Base-by-base conservation (phyloP, 306 rosid species). In the Morella rubra region DNA sequence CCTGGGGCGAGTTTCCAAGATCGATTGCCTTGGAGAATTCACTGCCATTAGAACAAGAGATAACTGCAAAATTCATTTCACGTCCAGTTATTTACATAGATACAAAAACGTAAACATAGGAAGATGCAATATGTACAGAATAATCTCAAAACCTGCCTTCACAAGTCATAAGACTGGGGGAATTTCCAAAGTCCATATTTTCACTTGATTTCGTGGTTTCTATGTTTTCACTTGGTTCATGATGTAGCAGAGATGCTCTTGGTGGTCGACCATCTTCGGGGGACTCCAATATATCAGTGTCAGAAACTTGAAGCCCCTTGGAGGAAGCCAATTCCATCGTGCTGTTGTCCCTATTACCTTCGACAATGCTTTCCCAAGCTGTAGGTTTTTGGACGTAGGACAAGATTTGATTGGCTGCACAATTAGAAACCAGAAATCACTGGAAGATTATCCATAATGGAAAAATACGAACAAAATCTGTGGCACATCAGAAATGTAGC, bases 371-470 rank as follows among this genome's bases (percentile, higher is more conserved):
- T 69, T 69, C 82, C 55, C 27, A 75, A 70, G 81, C 72, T 86
- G 13, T 59, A n/a, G 91, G 90, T 27, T 79, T 83, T 76, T 87
- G 96, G 76, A 94, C 86, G 77, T 87, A 72, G 70, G 90, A 87
- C 90, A 94, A 79, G 72, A 94, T 94, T 81, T 89, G 90, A 82
- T 74, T 69, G 78, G 79, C 97, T 94, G 93, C 96, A 87, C 62
- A 79, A 70, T 65, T 13, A 61, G 19, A 76, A 65, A 66, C 56
- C 79, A 81, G 44, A 77, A 61, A 79, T 80, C 75, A 75, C 73
- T 46, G 52, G 40, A 27, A 61, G 32, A n/a, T 16, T 27, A 1
- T 27, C 32, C 32, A 27, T 27, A 27, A 27, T 27, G 32, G 32
- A 27, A 27, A 27, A 27, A 27, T 27, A 27, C 1, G 32, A 27